These are phyloP conservation scores for Paragyromitra xinjiangensis DNA, from an alignment of 495 filamentous ascomycete genomes.

Conservation along the genomic window DNA sequence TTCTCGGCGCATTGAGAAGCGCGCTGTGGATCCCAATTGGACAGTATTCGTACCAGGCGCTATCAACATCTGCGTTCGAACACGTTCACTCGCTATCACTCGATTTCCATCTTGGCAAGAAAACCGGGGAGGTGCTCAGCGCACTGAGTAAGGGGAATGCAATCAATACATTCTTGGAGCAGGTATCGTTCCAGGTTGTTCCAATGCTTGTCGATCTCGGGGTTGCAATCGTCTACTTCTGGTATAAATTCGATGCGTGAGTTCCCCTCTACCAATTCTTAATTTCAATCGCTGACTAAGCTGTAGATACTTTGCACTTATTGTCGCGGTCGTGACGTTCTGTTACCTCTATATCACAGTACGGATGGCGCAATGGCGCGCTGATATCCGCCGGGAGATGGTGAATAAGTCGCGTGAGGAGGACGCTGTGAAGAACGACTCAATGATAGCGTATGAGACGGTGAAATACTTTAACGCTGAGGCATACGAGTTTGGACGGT, in stretches of 20 bases:
- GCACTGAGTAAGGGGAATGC: conserved; percentile 94
- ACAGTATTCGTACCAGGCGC: conserved; percentile 93
- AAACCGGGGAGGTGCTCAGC: conserved; percentile 93
- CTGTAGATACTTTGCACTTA: conserved; percentile 79
- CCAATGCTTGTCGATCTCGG: conserved; percentile 92
- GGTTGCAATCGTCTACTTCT: conserved; percentile 87
- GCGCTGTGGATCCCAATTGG: conserved; percentile 93
- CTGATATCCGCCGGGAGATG: conserved; percentile 89
- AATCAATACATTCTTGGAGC: conserved; percentile 96
- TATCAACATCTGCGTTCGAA: conserved; percentile 94
- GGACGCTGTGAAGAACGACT: conserved; percentile 98
- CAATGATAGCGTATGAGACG: conserved; percentile 96
- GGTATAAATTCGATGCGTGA: conserved; percentile 74
- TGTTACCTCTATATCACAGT: conserved; percentile 95
- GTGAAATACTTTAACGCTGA: conserved; percentile 99
- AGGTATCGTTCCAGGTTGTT: conserved; percentile 91
- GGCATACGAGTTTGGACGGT: conserved; percentile 88
- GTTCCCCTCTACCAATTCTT: conserved; percentile 1
- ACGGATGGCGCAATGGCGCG: conserved; percentile 91
- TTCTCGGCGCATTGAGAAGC: conserved; percentile 82
- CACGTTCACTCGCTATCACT: conserved; percentile 94
- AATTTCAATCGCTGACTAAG: not conserved
- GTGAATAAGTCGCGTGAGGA: conserved; percentile 92
- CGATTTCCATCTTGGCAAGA: conserved; percentile 96
- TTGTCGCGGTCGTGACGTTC: conserved; percentile 90